Base-by-base conservation (phyloP, 768 basidiomycete genomes). In the Psilocybe cyanescens region DNA sequence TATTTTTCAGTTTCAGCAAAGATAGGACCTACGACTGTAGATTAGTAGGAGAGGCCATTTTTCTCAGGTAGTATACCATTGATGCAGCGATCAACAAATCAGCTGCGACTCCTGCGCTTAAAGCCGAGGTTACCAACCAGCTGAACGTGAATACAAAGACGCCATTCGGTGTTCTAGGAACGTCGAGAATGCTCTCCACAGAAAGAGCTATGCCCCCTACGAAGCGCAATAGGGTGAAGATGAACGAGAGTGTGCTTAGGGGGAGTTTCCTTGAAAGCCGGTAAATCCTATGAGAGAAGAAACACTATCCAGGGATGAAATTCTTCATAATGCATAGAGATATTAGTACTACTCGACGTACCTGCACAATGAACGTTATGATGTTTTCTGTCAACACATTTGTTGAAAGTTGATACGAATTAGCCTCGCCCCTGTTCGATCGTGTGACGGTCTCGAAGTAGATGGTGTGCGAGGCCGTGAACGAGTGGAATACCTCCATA, bases 331-430 rank as follows among this genome's bases (percentile, higher is more conserved):
- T 24, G 24, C 24, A 24, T 24, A 24, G 24, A 24, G 24, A 24
- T 24, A 2, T 24, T 24, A 24, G 24, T 24, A 24, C 24, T 24
- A 24, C 24, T 24, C 24, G 24, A 24, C 60, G 28, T 53, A 63
- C 66, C 61, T 67, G 66, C 8, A 67, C 66, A 7, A 67, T 17
- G n/a, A 67, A 60, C 14, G 66, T 67, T 31, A 67, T 63, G 16
- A 67, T 54, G 24, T 61, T 67, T 17, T 67, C 66, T 1, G 61
- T 53, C 14, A 62, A 48, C 17, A 62, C 64, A 29, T 65, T 65
- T 33, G 61, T 48, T 4, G 66, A 67, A 0, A 65, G 59, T 8
- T 57, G 52, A 33, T 65, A 67, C 6, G 66, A 63, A 33, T 67
- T 67, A 2, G 61, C 62, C 47, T 65, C 59, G 3, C 56, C 52